Conservation (phyloP, 83 land plant genomes). For the Thuja plicata region DNA sequence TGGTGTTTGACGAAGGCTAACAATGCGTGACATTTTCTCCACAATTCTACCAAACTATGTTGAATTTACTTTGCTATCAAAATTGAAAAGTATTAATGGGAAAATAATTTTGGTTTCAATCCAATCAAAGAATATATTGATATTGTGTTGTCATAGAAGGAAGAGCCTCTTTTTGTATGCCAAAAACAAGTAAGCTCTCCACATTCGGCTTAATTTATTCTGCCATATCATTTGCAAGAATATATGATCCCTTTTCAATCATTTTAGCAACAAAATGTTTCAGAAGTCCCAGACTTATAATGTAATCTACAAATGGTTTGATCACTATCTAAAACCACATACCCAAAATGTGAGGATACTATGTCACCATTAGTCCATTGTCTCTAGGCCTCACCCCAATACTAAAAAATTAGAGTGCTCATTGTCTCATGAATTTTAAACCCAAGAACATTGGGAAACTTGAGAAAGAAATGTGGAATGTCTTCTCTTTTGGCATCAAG, state of each 20-base stretch:
- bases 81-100: conserved; percentile 28
- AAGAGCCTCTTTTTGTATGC: conserved; percentile 31
- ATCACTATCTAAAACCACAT: conserved; percentile 46
- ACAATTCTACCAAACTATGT: conserved; percentile 30
- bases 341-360: conserved; percentile 49
- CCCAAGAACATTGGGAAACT: conserved; percentile 46
- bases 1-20: conserved; percentile 21
- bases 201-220: conserved; percentile 38
- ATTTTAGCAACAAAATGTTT: conserved; percentile 36
- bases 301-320: conserved; percentile 41
- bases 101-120: conserved; percentile 27
- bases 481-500: conserved; percentile 40
- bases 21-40: conserved; percentile 53
- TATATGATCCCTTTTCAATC: conserved; percentile 41
- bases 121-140: conserved; percentile 35
- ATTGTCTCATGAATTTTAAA: conserved; percentile 61
- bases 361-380: conserved; percentile 47
- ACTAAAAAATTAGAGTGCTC: conserved; percentile 44
- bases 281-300: conserved; percentile 33
- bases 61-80: conserved; percentile 25
- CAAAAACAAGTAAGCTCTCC: conserved; percentile 31
- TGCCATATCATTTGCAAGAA: conserved; percentile 46
- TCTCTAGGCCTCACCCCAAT: conserved; percentile 47
- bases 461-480: conserved; percentile 33
- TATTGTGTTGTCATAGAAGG: conserved; percentile 34